Percentiles rank a stretch among this genome's conserved stretches.
Evolutionary conservation across 228 moss, liverwort and hornwort genomes (phyloP).

Genomic region (Sphagnum magellanicum): DNA sequence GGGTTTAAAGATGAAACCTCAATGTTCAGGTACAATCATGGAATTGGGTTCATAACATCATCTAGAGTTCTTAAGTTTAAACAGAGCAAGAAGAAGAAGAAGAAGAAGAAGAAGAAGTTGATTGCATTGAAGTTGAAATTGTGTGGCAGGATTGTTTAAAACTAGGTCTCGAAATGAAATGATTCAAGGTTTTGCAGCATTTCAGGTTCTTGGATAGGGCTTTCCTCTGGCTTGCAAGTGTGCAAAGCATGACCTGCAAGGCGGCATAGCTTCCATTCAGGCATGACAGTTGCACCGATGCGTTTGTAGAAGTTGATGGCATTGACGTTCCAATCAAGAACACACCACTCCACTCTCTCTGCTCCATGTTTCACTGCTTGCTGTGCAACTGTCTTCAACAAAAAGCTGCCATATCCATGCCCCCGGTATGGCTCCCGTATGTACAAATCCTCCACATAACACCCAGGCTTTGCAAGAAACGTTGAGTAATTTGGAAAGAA

Average conservation of each 20-base stretch:
- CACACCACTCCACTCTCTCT: constrained; percentile 17
- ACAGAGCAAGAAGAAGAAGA: no score
- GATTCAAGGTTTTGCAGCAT: background rate
- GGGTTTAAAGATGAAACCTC: no score
- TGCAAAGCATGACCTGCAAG: constrained; percentile 6
- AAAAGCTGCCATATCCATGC: constrained; percentile 14
- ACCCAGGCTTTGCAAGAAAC: constrained; percentile 18
- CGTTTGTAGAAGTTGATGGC: constrained; percentile 18
- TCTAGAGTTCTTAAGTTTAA: no score
- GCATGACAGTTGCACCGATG: constrained; percentile 14
- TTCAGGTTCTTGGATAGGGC: background rate
- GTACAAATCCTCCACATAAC: constrained; percentile 23
- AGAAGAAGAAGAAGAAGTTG: no score
- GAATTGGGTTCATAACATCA: no score
- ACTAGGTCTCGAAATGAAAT: no score
- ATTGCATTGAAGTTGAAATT: no score
- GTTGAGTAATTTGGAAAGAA: constrained; percentile 18
- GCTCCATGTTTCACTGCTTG: constrained; percentile 14
- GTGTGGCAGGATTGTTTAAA: no score
- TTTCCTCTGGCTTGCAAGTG: background rate
- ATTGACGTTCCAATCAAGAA: constrained; percentile 16
- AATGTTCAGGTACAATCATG: no score
- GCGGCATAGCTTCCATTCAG: constrained; percentile 15
- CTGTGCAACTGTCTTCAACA: constrained; percentile 14
- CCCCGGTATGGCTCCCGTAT: constrained; percentile 20